Evolutionary conservation across 192 early-diverging fungal species (phyloP).

Genomic region (Coemansia sp.): DNA sequence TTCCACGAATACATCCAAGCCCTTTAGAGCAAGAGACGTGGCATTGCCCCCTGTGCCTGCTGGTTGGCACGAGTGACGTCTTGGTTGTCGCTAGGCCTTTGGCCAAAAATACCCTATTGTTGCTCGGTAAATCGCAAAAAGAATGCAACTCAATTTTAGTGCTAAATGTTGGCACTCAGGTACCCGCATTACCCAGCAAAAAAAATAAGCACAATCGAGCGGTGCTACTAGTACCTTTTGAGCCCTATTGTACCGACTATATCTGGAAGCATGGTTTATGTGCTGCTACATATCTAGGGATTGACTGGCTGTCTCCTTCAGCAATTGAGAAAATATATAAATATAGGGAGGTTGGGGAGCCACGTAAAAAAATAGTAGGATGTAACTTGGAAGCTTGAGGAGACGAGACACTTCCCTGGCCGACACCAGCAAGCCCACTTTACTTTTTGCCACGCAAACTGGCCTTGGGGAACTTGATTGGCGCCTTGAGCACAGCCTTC

Average conservation of each 20-base stretch:
- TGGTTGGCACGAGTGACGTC: background rate
- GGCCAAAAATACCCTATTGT: background rate
- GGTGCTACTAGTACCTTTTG: background rate
- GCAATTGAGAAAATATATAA: background rate
- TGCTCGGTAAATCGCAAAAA: background rate
- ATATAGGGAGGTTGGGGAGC: background rate
- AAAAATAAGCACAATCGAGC: background rate
- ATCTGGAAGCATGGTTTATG: background rate
- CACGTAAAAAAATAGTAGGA: background rate
- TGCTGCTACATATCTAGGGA: background rate
- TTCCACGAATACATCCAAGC: background rate
- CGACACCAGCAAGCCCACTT: background rate
- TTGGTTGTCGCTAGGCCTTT: background rate
- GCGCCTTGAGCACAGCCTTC: slow-evolving; percentile 50
- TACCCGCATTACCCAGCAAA: background rate
- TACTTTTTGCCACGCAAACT: slow-evolving; percentile 13
- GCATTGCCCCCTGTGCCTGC: background rate
- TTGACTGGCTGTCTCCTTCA: background rate
- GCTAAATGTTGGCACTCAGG: background rate
- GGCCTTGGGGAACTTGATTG: slow-evolving; percentile 51
- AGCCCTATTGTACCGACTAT: background rate
- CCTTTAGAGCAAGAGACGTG: background rate
- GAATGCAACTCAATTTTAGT: background rate
- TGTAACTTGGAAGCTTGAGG: background rate
- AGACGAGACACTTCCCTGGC: background rate